phyloP scores from a whole-genome alignment of 805 yeast genomes.

The Candida berthetii region DNA sequence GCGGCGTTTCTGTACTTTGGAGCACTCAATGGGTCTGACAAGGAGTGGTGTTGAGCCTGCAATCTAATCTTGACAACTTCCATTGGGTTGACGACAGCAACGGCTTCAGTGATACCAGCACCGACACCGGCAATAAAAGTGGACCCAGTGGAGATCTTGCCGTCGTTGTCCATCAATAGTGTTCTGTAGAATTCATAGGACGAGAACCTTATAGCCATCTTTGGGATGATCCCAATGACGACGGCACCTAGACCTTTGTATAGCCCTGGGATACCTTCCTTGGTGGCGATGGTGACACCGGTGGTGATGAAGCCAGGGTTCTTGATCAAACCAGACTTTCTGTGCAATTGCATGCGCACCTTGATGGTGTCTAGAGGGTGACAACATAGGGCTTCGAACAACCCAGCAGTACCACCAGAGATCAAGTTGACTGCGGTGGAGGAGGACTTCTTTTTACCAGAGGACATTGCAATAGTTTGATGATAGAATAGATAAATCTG shows the following conservation, averaged over 20 bases:
- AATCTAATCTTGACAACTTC: constrained; percentile 95
- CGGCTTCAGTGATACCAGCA: constrained; percentile 96
- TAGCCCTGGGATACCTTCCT: constrained; percentile 80
- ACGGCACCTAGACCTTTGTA: constrained; percentile 98
- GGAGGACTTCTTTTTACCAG: constrained; percentile 27
- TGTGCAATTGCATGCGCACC: constrained; percentile 92
- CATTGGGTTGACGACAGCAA: constrained; percentile 92
- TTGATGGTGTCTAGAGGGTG: constrained; percentile 98
- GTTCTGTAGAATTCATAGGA: constrained; percentile 87
- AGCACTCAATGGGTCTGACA: constrained; percentile 69
- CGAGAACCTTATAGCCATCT: constrained; percentile 95
- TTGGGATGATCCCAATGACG: constrained; percentile 94
- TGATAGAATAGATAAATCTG: no score
- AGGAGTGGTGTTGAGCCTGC: constrained; percentile 91
- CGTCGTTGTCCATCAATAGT: constrained; percentile 50
- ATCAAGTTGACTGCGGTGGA: constrained; percentile 58
- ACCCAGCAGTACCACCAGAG: constrained; percentile 97
- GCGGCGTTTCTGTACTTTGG: constrained; percentile 92
- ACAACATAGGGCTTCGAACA: constrained; percentile 95
- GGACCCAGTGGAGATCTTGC: constrained; percentile 61
- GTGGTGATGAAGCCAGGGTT: constrained; percentile 85
- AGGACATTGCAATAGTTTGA: constrained; percentile 12
- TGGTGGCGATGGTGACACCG: constrained; percentile 67
- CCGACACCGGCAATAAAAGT: constrained; percentile 92
- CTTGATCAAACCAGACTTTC: constrained; percentile 56